Evolutionary conservation across 441 rosid genomes (phyloP).

Genomic region (Euphorbia schlechtendalii): DNA sequence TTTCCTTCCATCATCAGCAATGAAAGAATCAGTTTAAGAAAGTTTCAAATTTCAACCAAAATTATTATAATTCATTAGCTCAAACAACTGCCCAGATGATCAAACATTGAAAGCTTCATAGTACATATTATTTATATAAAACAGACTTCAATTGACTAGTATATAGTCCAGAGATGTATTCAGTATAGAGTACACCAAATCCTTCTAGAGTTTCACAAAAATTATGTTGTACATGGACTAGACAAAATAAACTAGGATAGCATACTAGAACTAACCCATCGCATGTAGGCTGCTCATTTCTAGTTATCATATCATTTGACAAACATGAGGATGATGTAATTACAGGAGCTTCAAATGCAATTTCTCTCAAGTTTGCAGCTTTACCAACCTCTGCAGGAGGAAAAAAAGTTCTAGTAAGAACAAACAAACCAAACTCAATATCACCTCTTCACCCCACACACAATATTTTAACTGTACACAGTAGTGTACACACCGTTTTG

Average conservation of each 20-base stretch:
- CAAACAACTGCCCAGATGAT: not conserved
- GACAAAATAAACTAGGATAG: not conserved
- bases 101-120: not conserved
- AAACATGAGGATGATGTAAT: slow-evolving; percentile 20
- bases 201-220: not conserved
- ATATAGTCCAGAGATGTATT: not conserved
- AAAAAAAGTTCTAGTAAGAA: slow-evolving; percentile 22
- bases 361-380: slow-evolving; percentile 26
- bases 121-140: not conserved
- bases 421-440: slow-evolving; percentile 9
- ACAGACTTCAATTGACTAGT: not conserved
- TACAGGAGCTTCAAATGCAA: slow-evolving; percentile 18
- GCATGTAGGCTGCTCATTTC: slow-evolving; percentile 24
- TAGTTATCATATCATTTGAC: slow-evolving; percentile 18
- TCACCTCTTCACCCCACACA: slow-evolving; percentile 17
- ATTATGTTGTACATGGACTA: not conserved
- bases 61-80: not conserved
- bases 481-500: slow-evolving; percentile 27
- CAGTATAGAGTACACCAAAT: not conserved
- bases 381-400: slow-evolving; percentile 30
- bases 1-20: slow-evolving; percentile 30
- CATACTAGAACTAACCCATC: slow-evolving; percentile 29
- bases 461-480: slow-evolving; percentile 12
- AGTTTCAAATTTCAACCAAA: not conserved
- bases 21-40: slow-evolving; percentile 29